Evolutionary conservation across 345 rosid genomes (phyloP).

Genomic region (Microcos paniculata): DNA sequence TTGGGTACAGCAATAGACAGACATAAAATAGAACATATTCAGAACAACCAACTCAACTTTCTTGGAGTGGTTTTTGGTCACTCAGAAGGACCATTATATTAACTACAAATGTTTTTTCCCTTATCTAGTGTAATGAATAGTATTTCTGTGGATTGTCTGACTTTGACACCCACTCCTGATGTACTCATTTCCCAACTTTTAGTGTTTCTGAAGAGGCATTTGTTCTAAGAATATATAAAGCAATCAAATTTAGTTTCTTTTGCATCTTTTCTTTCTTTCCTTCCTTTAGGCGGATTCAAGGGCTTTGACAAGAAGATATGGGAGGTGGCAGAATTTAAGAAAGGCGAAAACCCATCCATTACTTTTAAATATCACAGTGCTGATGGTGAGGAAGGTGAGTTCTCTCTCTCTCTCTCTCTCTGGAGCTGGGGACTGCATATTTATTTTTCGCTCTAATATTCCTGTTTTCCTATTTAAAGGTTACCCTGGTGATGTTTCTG

Average conservation of each 20-base stretch:
- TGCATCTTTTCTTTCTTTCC: not conserved
- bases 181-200: not conserved
- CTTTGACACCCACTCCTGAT: not conserved
- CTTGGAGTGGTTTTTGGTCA: too few species aligned
- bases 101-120: not conserved
- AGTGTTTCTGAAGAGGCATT: not conserved
- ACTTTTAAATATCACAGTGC: conserved; percentile 62
- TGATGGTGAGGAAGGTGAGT: conserved; percentile 89
- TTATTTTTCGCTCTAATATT: conserved; percentile 2
- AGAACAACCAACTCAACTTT: not conserved
- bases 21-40: not conserved
- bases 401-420: not conserved
- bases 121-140: not conserved
- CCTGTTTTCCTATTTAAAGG: conserved; percentile 38
- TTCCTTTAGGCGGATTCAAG: conserved; percentile 67
- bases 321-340: conserved; percentile 65
- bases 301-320: conserved; percentile 85
- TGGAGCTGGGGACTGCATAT: not conserved
- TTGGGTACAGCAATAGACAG: not conserved
- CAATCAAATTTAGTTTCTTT: not conserved
- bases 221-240: not conserved
- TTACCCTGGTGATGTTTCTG: conserved; percentile 79
- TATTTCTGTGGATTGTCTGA: not conserved
- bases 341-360: conserved; percentile 67
- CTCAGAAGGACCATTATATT: not conserved